Base-by-base conservation (phyloP, 805 yeast genomes). In the Teunomyces pallodes region DNA sequence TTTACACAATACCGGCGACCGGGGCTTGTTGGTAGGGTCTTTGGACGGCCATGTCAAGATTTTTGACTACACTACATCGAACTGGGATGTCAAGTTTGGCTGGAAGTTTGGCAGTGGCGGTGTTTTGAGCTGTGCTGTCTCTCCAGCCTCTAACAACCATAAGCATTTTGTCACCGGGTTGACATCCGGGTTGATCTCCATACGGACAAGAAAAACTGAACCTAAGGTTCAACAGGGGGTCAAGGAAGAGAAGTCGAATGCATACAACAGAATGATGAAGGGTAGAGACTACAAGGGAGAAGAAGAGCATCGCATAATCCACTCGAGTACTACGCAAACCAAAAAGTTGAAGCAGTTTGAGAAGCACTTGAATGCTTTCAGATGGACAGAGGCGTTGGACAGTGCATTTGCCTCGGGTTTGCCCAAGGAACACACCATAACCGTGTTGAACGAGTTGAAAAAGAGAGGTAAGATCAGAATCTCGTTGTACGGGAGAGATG, bases 31-130 rank as follows among this genome's bases (percentile, higher is more conserved):
- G 28, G 97, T 96, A 2, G 97, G 98, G 13, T 90, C 97, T 0
- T 74, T 94, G 49, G 99, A 94, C 69, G 99, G 99, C 16, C 99
- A 94, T 67, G 96, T 94, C 50, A 94, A 94, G 67, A 91, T 91
- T 40, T 89, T 92, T 64, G 97, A 91, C 66, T 81, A 88, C 33
- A 69, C 79, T 26, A 79, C 85, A 17, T 61, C 80, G 36, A 79
- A 81, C 57, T 91, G 92, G 89, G 87, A 86, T 51, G 96, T 92
- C 51, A 88, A 86, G 64, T 92, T 90, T 64, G 97, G 97, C 43
- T 92, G 98, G 97, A 92, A 91, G 68, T 92, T 87, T 62, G 96
- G 97, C 31, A 62, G 70, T 45, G 90, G 92, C 20, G 96, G 96
- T 35, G 97, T 94, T 0, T 74, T 94, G 56, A 77, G 89, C 58